Conservation (phyloP, 306 rosid genomes). For the Acmispon strigosus region DNA sequence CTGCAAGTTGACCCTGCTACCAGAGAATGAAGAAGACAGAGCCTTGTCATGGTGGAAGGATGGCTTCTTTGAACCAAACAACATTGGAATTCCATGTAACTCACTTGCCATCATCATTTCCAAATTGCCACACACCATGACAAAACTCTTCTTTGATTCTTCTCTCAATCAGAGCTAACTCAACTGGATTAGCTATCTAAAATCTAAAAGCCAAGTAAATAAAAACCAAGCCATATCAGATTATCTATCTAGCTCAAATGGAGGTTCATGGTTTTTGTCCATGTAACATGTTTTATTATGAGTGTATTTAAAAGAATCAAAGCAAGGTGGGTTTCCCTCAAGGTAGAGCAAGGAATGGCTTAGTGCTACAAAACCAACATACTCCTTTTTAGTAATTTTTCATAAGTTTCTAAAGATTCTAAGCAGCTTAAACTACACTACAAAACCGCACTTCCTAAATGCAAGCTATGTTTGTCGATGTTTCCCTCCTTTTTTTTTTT, state of each 20-base stretch:
- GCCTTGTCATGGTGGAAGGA: constrained; percentile 12
- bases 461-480: constrained; percentile 23
- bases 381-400: not conserved
- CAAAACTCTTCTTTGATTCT: not conserved
- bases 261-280: constrained; percentile 6
- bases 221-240: not conserved
- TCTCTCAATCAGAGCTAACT: constrained; percentile 5
- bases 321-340: constrained; percentile 37
- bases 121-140: constrained; percentile 3
- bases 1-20: constrained; percentile 22
- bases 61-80: constrained; percentile 21
- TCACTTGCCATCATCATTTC: constrained; percentile 33
- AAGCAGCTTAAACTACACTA: constrained; percentile 30
- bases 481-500: constrained; percentile 7
- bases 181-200: constrained; percentile 10
- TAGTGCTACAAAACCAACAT: constrained; percentile 20
- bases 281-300: not conserved
- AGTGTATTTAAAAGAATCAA: constrained; percentile 23
- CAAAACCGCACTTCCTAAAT: constrained; percentile 17
- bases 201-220: not conserved
- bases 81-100: constrained; percentile 26
- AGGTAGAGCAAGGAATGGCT: constrained; percentile 47
- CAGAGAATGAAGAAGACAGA: constrained; percentile 33
- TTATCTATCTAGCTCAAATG: not conserved
- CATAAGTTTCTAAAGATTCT: constrained; percentile 31